Percentiles rank a stretch among this genome's conserved stretches.
Conservation (phyloP, 2,329 filamentous ascomycete genomes). For the Grosmannia huntii region DNA sequence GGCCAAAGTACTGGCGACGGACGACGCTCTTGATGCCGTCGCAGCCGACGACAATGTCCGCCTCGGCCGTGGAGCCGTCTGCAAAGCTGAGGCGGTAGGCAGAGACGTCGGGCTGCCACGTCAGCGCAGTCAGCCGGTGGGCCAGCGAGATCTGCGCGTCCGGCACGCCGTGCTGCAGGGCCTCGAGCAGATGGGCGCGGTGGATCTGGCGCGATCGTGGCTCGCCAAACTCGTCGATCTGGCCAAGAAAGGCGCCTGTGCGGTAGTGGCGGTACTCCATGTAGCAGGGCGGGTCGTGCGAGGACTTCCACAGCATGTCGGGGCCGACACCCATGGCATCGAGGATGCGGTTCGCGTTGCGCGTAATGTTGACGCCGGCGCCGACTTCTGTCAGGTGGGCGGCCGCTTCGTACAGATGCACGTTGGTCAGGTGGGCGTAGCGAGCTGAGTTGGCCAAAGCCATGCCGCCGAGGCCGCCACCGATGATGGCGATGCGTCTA, state of each 20-base stretch:
- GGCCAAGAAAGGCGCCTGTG: constrained; percentile 13
- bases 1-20: constrained; percentile 28
- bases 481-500: constrained; percentile 21
- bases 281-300: constrained; percentile 8
- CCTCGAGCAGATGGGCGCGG: constrained; percentile 9
- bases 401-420: constrained; percentile 23
- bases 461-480: constrained; percentile 26
- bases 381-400: constrained; percentile 21
- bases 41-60: constrained; percentile 40
- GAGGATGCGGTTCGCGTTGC: constrained; percentile 21
- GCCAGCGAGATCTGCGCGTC: constrained; percentile 4
- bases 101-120: not conserved
- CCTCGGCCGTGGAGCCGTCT: constrained; percentile 17
- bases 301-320: constrained; percentile 9
- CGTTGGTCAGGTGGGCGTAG: constrained; percentile 16
- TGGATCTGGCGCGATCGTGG: constrained; percentile 11
- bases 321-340: constrained; percentile 21
- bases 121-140: constrained; percentile 5
- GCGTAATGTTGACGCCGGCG: constrained; percentile 22
- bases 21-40: constrained; percentile 51
- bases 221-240: constrained; percentile 10
- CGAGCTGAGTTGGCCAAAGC: constrained; percentile 23
- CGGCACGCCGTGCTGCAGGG: constrained; percentile 3
- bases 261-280: constrained; percentile 21
- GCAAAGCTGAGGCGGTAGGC: constrained; percentile 14